Evolutionary conservation across 2,329 filamentous ascomycete species (phyloP).

Genomic region (Ascochyta rabiei): DNA sequence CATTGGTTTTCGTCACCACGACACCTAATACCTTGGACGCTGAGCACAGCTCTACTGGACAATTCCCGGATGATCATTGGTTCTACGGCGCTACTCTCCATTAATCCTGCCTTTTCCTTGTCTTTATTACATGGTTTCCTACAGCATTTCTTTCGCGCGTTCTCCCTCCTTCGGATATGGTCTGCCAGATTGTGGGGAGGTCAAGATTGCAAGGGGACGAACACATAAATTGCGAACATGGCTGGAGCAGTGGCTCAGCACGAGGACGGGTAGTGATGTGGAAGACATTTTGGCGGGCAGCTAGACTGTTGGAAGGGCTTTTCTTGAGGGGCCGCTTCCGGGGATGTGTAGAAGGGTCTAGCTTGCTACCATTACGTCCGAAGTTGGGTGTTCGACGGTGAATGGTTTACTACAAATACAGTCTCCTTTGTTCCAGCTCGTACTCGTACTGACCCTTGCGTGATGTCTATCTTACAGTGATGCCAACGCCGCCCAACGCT

Average conservation of each 20-base stretch:
- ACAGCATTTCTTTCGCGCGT: constrained; percentile 39
- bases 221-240: constrained; percentile 45
- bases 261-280: constrained; percentile 28
- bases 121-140: constrained; percentile 30
- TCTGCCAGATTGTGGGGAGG: constrained; percentile 52
- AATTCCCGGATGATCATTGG: constrained; percentile 36
- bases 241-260: constrained; percentile 24
- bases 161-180: constrained; percentile 46
- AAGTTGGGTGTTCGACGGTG: constrained; percentile 9
- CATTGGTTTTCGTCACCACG: constrained; percentile 22
- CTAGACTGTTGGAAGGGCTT: constrained; percentile 24
- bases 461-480: constrained; percentile 3
- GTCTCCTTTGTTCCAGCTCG: constrained; percentile 12
- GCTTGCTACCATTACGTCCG: constrained; percentile 36
- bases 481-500: neutral
- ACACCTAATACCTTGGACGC: constrained; percentile 28
- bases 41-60: constrained; percentile 36
- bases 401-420: constrained; percentile 22
- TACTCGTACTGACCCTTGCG: neutral
- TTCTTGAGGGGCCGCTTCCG: constrained; percentile 36
- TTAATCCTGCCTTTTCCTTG: constrained; percentile 42
- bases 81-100: constrained; percentile 35
- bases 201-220: constrained; percentile 47
- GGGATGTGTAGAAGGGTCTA: constrained; percentile 32
- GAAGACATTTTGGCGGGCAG: constrained; percentile 27